Conservation (phyloP, 139 green algal species). For the Gonium pectorale region DNA sequence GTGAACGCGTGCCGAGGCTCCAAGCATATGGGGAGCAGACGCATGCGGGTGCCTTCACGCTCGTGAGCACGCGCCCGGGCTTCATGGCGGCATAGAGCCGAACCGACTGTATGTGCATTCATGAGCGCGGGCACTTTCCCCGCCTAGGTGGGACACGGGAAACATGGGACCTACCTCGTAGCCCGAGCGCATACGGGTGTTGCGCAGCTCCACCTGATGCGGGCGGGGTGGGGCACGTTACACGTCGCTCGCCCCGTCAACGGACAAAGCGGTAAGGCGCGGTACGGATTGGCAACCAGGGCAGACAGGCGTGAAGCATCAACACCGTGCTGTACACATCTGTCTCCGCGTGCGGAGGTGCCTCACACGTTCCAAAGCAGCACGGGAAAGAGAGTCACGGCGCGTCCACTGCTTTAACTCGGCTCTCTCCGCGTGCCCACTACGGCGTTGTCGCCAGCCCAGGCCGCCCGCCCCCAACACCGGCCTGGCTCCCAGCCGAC, state of each 20-base stretch:
- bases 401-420: background rate
- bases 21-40: background rate
- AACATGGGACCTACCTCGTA: slow-evolving; percentile 35
- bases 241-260: background rate
- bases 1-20: background rate
- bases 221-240: background rate
- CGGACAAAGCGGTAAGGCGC: no score
- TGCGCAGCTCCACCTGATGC: slow-evolving; percentile 13
- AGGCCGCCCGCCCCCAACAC: no score
- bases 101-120: background rate
- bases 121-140: background rate
- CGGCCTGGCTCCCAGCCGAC: no score
- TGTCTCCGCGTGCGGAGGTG: background rate
- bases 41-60: background rate
- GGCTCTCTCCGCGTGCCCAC: no score
- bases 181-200: background rate
- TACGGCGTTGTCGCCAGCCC: no score
- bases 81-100: background rate
- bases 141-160: no score
- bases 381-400: background rate
- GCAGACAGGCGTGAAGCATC: background rate
- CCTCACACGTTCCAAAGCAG: background rate
- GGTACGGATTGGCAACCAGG: no score
- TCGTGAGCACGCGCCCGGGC: background rate
- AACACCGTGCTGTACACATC: background rate